Evolutionary conservation across 306 rosid species (phyloP).

Genomic region (Biancaea sappan): DNA sequence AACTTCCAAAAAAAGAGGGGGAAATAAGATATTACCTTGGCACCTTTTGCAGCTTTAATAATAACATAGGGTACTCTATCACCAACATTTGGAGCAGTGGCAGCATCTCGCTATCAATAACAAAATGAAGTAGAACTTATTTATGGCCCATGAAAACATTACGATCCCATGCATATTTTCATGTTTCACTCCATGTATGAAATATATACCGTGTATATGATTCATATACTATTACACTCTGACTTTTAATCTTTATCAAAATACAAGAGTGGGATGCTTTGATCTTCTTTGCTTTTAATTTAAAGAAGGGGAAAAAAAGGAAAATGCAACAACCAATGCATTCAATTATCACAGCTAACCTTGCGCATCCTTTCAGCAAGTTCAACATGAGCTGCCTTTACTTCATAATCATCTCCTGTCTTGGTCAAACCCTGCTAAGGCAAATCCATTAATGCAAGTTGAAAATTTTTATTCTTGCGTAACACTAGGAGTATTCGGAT

Average conservation of each 20-base stretch:
- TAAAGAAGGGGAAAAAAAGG: not conserved
- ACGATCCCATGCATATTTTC: too few relatives aligned
- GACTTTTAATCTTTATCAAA: conserved; percentile 3
- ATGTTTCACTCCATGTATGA: not conserved
- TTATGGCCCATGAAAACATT: conserved; percentile 14
- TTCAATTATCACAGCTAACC: conserved; percentile 56
- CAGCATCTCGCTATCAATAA: conserved; percentile 84
- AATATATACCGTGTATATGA: conserved; percentile 5
- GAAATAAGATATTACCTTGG: conserved; percentile 62
- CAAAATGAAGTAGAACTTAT: conserved; percentile 28
- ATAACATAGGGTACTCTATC: conserved; percentile 98
- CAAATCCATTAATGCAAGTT: conserved; percentile 26
- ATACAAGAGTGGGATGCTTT: not conserved
- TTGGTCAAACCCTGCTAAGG: conserved; percentile 82
- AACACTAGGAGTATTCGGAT: conserved; percentile 20
- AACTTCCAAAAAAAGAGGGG: not conserved
- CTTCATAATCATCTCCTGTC: conserved; percentile 98
- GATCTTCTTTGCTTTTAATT: not conserved
- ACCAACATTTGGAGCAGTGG: conserved; percentile 99
- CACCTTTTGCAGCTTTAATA: conserved; percentile 92
- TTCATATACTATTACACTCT: not conserved
- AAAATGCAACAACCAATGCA: conserved; percentile 19
- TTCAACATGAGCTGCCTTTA: conserved; percentile 95
- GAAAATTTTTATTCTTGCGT: conserved; percentile 14
- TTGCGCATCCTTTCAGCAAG: conserved; percentile 99